Base-by-base conservation (phyloP, 2,329 filamentous ascomycete genomes). In the Apiospora kogelbergensis region DNA sequence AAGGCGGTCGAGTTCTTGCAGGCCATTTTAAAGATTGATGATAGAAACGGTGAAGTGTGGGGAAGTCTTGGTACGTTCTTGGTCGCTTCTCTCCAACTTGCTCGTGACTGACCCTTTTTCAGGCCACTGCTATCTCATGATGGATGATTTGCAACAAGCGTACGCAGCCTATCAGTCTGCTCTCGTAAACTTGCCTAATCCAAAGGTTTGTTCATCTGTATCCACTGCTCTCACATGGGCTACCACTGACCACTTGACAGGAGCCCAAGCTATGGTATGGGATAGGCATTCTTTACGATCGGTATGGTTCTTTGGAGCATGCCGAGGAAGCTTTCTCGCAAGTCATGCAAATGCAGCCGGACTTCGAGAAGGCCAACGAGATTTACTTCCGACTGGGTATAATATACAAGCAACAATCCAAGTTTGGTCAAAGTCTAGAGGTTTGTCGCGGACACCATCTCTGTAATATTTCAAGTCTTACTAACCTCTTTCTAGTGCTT, bases 111-210 rank as follows among this genome's bases (percentile, higher is more conserved):
- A 77, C 74, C 74, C 53, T 75, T 73, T 30, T 33, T 67, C 74
- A 95, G 94, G 96, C n/a, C 96, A 98, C 80, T 98, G 96, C 82
- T 97, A 95, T 79, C 86, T 99, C 33, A 99, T 99, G 96, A 97
- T 97, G 89, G 96, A 99, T 77, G 95, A 98, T 76, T 83, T 98
- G 42, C 96, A 98, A 81, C 94, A 98, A 78, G 96, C 96, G 0
- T 99, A 99, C 77, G 93, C 93, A 41, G 95, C 96, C 0, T 99
- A 99, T 79, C 96, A 99, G 79, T 94, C 97, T 78, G 96, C 96
- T 6, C 84, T 98, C 7, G 95, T 98, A 72, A 95, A 98, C 80
- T 85, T 99, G 48, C 90, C 92, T 65, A 95, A 98, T 79, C 95
- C 95, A 1, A 98, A 98, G 88, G 93, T 95, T 81, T 72, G 85